Conservation (phyloP, 2,329 filamentous ascomycete genomes). For the Phyllosticta paracitricarpa region DNA sequence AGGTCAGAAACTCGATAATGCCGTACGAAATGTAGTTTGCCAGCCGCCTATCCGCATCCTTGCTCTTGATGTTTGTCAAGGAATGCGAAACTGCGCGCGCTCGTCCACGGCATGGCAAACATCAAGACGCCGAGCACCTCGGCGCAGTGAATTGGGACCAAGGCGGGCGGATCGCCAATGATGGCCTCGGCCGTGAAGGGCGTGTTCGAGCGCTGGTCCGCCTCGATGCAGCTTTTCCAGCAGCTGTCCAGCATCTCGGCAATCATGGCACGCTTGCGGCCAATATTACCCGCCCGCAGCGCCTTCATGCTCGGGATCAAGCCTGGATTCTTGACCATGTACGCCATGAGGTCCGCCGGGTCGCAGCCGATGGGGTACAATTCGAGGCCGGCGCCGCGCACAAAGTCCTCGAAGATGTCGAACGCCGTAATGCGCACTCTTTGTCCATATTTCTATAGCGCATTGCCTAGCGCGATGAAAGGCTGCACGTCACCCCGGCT, state of each 20-base stretch:
- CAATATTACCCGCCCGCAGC: slow-evolving; percentile 23
- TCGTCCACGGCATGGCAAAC: slow-evolving; percentile 40
- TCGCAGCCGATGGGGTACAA: slow-evolving; percentile 51
- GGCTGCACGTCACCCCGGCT: slow-evolving; percentile 48
- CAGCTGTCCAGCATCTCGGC: slow-evolving; percentile 23
- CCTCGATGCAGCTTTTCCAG: slow-evolving; percentile 20
- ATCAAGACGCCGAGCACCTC: slow-evolving; percentile 13
- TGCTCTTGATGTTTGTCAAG: slow-evolving; percentile 28
- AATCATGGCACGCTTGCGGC: slow-evolving; percentile 16
- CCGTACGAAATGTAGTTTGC: slow-evolving; percentile 39
- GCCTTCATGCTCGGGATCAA: slow-evolving; percentile 32
- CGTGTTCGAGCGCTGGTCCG: not conserved
- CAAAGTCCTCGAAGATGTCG: slow-evolving; percentile 43
- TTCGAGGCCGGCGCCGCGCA: slow-evolving; percentile 43
- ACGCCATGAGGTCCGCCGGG: slow-evolving; percentile 43
- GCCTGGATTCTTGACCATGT: slow-evolving; percentile 76
- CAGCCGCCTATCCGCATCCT: slow-evolving; percentile 22
- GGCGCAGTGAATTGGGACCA: slow-evolving; percentile 15
- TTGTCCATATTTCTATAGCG: slow-evolving; percentile 42
- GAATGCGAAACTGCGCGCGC: slow-evolving; percentile 36
- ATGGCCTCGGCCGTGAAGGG: slow-evolving; percentile 14
- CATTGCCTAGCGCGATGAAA: slow-evolving; percentile 47
- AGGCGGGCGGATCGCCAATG: slow-evolving; percentile 16
- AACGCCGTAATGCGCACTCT: slow-evolving; percentile 50
- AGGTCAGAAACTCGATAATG: slow-evolving; percentile 40